Evolutionary conservation across 805 yeast species (phyloP).

Genomic region (Spencermartinsiella europaea): DNA sequence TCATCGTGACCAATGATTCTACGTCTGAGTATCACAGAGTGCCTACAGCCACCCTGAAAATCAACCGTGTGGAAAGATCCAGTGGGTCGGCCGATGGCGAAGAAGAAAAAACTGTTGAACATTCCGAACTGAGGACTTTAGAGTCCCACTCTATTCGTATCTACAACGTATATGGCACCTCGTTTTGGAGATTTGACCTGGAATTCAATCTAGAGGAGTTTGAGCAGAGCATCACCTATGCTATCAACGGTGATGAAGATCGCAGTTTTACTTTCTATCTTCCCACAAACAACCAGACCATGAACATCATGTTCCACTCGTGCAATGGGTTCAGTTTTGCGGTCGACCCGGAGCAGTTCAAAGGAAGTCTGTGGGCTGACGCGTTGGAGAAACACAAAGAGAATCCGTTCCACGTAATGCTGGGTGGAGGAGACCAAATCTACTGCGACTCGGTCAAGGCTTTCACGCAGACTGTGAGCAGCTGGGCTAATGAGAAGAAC

Average conservation of each 20-base stretch:
- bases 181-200: constrained; percentile 65
- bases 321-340: constrained; percentile 86
- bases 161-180: constrained; percentile 40
- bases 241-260: constrained; percentile 43
- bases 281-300: constrained; percentile 59
- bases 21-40: constrained; percentile 21
- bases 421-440: constrained; percentile 97
- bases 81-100: background rate
- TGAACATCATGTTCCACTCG: constrained; percentile 79
- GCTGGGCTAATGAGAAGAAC: constrained; percentile 60
- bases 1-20: constrained; percentile 54
- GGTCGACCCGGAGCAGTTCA: constrained; percentile 60
- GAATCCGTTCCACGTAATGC: constrained; percentile 80
- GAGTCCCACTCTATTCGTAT: constrained; percentile 37
- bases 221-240: constrained; percentile 63
- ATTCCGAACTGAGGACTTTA: background rate
- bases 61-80: background rate
- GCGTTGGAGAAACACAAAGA: constrained; percentile 61
- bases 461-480: constrained; percentile 40
- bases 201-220: constrained; percentile 41
- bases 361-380: constrained; percentile 82
- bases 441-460: constrained; percentile 78
- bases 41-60: constrained; percentile 29
- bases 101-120: background rate
- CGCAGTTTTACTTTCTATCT: constrained; percentile 60